Percentiles rank a stretch among this genome's conserved stretches.
Conservation (phyloP, 164 flowering plant species). For the Liquidambar formosana region DNA sequence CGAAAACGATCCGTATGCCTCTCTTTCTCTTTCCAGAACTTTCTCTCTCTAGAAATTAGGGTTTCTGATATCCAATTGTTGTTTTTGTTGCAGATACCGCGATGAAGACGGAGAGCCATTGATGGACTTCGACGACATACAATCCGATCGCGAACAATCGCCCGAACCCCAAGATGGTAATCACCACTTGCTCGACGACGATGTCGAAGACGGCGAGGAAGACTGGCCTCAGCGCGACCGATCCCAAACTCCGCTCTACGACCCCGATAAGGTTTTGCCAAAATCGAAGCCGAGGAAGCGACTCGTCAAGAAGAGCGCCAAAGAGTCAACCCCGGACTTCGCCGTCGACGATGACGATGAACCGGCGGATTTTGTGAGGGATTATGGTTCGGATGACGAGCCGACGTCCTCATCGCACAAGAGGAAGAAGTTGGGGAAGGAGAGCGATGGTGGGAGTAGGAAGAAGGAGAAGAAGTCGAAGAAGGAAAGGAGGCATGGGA, state of each 20-base stretch:
- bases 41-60: slow-evolving; percentile 11
- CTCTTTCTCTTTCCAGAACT: background rate
- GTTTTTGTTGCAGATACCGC: slow-evolving; percentile 49
- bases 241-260: slow-evolving; percentile 65
- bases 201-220: slow-evolving; percentile 39
- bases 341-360: slow-evolving; percentile 23
- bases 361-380: slow-evolving; percentile 21
- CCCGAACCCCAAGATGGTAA: slow-evolving; percentile 25
- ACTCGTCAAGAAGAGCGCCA: slow-evolving; percentile 60
- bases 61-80: slow-evolving; percentile 2
- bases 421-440: slow-evolving; percentile 39
- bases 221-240: slow-evolving; percentile 47
- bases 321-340: slow-evolving; percentile 24
- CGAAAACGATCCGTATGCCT: slow-evolving; percentile 68
- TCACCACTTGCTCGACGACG: slow-evolving; percentile 11
- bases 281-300: slow-evolving; percentile 70
- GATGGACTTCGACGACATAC: slow-evolving; percentile 74
- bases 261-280: slow-evolving; percentile 26
- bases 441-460: slow-evolving; percentile 25
- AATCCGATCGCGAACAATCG: slow-evolving; percentile 48
- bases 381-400: slow-evolving; percentile 20
- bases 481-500: slow-evolving; percentile 28
- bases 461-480: slow-evolving; percentile 48
- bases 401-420: slow-evolving; percentile 17
- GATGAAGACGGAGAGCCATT: slow-evolving; percentile 92